phyloP scores from a whole-genome alignment of 441 rosid species.

The Melastoma candidum region DNA sequence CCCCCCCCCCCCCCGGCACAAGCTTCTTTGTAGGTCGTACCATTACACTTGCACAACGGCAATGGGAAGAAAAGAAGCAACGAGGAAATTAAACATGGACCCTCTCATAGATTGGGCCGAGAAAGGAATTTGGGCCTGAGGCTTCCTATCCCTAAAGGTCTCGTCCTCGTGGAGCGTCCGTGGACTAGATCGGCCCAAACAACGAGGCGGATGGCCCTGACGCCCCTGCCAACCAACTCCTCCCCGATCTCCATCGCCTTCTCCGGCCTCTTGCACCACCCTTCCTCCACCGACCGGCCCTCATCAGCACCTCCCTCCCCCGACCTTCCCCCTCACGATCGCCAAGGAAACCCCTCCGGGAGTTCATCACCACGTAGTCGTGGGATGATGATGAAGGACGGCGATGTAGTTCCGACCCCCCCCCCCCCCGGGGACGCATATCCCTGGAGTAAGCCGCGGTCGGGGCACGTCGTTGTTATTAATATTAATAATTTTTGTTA shows the following conservation, averaged over 20 bases:
- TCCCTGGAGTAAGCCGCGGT: conserved; percentile 21
- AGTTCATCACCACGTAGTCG: conserved; percentile 55
- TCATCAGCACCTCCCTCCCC: conserved; percentile 32
- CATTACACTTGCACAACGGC: too few species aligned
- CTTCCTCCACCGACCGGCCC: conserved; percentile 40
- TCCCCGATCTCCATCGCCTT: conserved; percentile 42
- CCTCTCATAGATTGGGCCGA: too few species aligned
- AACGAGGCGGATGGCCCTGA: conserved; percentile 35
- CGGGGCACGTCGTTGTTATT: conserved; percentile 16
- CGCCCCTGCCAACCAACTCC: conserved; percentile 27
- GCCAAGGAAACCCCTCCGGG: conserved; percentile 51
- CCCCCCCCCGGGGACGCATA: conserved; percentile 26
- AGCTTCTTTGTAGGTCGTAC: too few species aligned
- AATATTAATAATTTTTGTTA: too few species aligned
- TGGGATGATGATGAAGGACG: conserved; percentile 30
- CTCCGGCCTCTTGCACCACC: conserved; percentile 23
- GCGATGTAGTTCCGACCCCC: conserved; percentile 16
- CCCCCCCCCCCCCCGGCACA: too few species aligned
- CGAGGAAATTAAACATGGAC: too few species aligned
- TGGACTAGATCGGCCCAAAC: conserved; percentile 28
- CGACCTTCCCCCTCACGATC: conserved; percentile 32
- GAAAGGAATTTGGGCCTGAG: too few species aligned
- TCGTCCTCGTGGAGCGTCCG: conserved; percentile 20
- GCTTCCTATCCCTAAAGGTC: neutral
- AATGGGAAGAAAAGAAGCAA: too few species aligned